Evolutionary conservation across 257 asterid species (phyloP), one percentile per base, ranked within the genome.

Genomic region (Petrea volubilis): DNA sequence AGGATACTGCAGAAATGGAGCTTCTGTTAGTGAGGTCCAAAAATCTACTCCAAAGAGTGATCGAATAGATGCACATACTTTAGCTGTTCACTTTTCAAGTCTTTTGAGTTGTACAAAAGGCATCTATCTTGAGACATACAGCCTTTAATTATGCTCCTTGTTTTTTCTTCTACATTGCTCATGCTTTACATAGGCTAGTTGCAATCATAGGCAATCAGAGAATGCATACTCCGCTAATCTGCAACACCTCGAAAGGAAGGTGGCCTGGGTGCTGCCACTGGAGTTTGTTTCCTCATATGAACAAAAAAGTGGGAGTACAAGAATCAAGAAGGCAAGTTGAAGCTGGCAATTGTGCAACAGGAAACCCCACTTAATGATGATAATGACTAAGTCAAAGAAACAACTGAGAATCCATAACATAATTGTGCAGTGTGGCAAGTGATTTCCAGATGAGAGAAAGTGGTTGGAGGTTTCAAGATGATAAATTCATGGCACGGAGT

Each of bases 1-100:
- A 59, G 56, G 65, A 41, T 29, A 40, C 57, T 59, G 51, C 23
- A 66, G 29, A 71, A 38, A 10, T 21, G 46, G 28, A 56, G 46
- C 74, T 64, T 69, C 51, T 17, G 25, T 28, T 5, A 27, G 64
- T 50, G 59, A 31, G 33, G 18, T 55, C 56, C 65, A 29, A 3
- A 44, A 51, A 66, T 49, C 50, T 31, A 49, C 15, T 21, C 20
- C 62, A 31, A 27, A 13, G 62, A 34, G 31, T 25, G 23, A 14
- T 24, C 40, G 55, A 31, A 62, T 4, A 62, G 53, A 49, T 49
- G 15, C 25, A 23, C 18, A 61, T 60, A 47, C 7, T 60, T 33
- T 21, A 31, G 20, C 17, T 18, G 18, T 50, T 31, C 28, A 20
- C 4, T n/a, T 43, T 64, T 34, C 70, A 25, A 18, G 59, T 27